Base-by-base conservation (phyloP, 257 asterid genomes). In the Euphrasia confusa region DNA sequence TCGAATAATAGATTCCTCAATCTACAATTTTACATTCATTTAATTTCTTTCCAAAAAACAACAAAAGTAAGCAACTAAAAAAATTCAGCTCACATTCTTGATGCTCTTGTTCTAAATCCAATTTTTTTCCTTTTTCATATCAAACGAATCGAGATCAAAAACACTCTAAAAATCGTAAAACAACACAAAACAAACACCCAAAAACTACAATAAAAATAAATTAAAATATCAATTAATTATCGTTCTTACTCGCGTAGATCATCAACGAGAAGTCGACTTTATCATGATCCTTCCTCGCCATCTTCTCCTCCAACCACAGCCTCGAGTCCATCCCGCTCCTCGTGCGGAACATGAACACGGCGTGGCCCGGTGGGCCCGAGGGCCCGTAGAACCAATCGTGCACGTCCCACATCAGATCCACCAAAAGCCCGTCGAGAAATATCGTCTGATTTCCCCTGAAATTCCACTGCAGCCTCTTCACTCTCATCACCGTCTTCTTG, bases 391-490 rank as follows among this genome's bases (percentile, higher is more conserved):
- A 87, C 99, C 97, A 89, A 33, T 78, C 96, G 66, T 89, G 95
- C 37, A 87, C 96, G 71, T 93, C 99, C 99, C 99, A 93, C 96
- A 93, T 78, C 7, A 89, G 75, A 79, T 93, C 99, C 58, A 93
- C 80, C 40, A 89, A 50, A 75, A 89, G 74, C 1, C 99, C 99
- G 60, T 89, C 97, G 49, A 89, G 69, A 54, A 85, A 93, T 10
- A 93, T 79, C 1, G 97, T 93, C 61, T 93, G 97, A 72, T 89
- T 87, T n/a, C 99, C 99, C 32, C 99, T 77, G 71, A 93, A 93
- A 66, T 93, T 93, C 99, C 99, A 93, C 61, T 80, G 96, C 73
- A 93, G 72, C 80, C 95, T 72, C 75, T 89, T 93, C n/a, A 89
- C 99, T 0, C 81, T 65, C 57, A 85, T 87, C 67, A 87, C 96